Evolutionary conservation across 441 rosid species (phyloP).

Genomic region (Croton setiger): DNA sequence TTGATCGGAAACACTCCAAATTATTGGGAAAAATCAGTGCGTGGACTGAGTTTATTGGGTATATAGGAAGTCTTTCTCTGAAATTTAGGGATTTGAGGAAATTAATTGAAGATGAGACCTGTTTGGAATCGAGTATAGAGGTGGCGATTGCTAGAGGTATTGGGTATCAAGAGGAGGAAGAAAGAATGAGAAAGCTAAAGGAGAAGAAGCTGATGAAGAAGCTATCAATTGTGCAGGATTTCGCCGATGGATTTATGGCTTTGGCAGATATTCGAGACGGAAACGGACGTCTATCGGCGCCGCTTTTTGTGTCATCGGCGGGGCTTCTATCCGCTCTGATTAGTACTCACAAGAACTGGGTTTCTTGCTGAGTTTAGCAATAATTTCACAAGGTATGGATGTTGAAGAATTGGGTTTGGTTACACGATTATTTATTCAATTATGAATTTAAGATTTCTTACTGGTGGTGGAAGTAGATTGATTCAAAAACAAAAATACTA

Average conservation of each 20-base stretch:
- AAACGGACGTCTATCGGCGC: slow-evolving; percentile 55
- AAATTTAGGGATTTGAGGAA: slow-evolving; percentile 73
- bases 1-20: slow-evolving; percentile 48
- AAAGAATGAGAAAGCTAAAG: slow-evolving; percentile 47
- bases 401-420: neutral
- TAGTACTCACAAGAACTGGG: slow-evolving; percentile 91
- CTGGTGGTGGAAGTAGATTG: slow-evolving; percentile 4
- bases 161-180: slow-evolving; percentile 40
- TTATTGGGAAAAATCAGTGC: slow-evolving; percentile 65
- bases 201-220: slow-evolving; percentile 72
- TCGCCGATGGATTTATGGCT: slow-evolving; percentile 84
- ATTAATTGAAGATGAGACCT: slow-evolving; percentile 46
- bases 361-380: slow-evolving; percentile 48
- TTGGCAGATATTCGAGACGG: slow-evolving; percentile 72
- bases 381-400: slow-evolving; percentile 21
- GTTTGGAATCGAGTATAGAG: slow-evolving; percentile 52
- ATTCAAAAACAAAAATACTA: neutral
- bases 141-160: slow-evolving; percentile 50
- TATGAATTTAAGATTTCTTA: neutral
- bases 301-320: slow-evolving; percentile 54
- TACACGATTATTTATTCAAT: neutral
- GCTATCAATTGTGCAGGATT: slow-evolving; percentile 71
- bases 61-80: slow-evolving; percentile 59
- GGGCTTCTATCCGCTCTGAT: slow-evolving; percentile 83
- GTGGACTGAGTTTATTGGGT: slow-evolving; percentile 79